Conservation (phyloP, 2,329 filamentous ascomycete genomes). For the Cercospora sp. region DNA sequence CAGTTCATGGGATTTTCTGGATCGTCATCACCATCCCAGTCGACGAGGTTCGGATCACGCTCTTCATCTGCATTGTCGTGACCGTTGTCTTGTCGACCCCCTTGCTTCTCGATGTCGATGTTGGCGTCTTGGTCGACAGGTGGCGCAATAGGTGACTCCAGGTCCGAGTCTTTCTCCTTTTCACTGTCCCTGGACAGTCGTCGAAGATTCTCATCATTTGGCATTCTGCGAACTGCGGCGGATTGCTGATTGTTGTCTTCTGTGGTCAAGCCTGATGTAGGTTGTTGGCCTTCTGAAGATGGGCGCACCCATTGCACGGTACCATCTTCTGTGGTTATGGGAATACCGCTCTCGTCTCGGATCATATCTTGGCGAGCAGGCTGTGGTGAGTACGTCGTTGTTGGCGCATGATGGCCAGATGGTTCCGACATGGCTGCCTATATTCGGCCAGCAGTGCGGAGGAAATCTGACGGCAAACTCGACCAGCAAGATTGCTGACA, state of each 20-base stretch:
- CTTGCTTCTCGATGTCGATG: constrained; percentile 23
- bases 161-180: constrained; percentile 16
- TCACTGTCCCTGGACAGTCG: constrained; percentile 4
- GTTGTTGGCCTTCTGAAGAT: too few species aligned
- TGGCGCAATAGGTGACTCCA: neutral
- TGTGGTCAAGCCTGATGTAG: neutral
- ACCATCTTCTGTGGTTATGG: constrained; percentile 4
- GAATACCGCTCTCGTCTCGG: constrained; percentile 7
- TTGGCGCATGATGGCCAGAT: constrained; percentile 4
- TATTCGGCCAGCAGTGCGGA: neutral
- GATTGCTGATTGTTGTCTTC: neutral
- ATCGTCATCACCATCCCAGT: constrained; percentile 29
- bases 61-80: constrained; percentile 17
- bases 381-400: neutral
- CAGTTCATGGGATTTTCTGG: constrained; percentile 29
- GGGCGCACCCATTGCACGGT: too few species aligned
- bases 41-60: constrained; percentile 27
- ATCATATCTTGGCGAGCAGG: constrained; percentile 4
- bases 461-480: neutral
- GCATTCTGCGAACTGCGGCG: neutral
- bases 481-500: neutral
- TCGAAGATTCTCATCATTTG: constrained; percentile 1
- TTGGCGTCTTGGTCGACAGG: neutral
- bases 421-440: constrained; percentile 10
- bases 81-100: neutral